Evolutionary conservation across 768 basidiomycete species (phyloP).

Genomic region (Candolleomyces aberdarensis): DNA sequence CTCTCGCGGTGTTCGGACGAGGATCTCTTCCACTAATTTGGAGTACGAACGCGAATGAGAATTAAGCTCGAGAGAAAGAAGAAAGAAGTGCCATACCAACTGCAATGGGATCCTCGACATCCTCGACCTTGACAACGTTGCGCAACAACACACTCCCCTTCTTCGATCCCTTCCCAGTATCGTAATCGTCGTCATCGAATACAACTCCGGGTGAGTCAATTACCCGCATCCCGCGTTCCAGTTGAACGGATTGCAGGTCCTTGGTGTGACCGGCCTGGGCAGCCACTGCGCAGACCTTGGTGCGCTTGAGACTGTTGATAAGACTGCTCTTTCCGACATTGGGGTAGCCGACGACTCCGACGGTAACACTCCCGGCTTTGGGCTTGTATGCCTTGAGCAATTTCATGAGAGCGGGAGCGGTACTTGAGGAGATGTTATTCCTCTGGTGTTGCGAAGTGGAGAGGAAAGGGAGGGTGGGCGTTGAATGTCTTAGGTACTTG

Average conservation of each 20-base stretch:
- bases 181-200: slow-evolving; percentile 73
- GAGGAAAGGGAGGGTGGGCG: slow-evolving; percentile 91
- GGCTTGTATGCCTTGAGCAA: slow-evolving; percentile 84
- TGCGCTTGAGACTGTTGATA: slow-evolving; percentile 88
- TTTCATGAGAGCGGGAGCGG: slow-evolving; percentile 73
- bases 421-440: slow-evolving; percentile 74
- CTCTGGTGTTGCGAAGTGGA: slow-evolving; percentile 75
- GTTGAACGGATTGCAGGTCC: slow-evolving; percentile 84
- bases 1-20: slow-evolving; percentile 62
- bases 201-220: slow-evolving; percentile 98
- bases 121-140: slow-evolving; percentile 89
- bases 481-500: slow-evolving; percentile 85
- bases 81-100: slow-evolving; percentile 56
- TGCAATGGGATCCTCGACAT: slow-evolving; percentile 85
- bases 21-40: slow-evolving; percentile 72
- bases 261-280: slow-evolving; percentile 94
- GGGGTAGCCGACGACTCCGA: slow-evolving; percentile 94
- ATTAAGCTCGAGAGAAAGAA: neutral
- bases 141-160: slow-evolving; percentile 72
- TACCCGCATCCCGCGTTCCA: slow-evolving; percentile 90
- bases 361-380: slow-evolving; percentile 66
- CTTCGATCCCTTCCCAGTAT: slow-evolving; percentile 40
- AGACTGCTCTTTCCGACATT: slow-evolving; percentile 96
- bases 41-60: slow-evolving; percentile 23
- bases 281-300: slow-evolving; percentile 91